Evolutionary conservation across 768 basidiomycete genomes (phyloP).

Genomic region (Termitomyces sp.): DNA sequence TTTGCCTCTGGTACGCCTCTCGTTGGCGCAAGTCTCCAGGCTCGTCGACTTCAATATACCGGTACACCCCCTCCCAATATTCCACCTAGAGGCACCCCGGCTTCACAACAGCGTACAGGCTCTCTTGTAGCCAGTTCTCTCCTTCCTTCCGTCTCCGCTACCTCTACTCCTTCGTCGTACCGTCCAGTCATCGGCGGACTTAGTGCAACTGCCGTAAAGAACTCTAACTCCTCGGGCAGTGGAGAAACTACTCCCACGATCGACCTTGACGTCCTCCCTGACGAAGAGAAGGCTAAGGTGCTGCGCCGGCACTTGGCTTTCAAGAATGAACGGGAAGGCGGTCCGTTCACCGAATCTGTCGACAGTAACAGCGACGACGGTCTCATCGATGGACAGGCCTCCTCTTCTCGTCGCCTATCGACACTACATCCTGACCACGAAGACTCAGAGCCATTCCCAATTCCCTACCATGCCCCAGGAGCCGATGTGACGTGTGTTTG

Average conservation of each 20-base stretch:
- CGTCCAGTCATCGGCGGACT: slow-evolving; percentile 29
- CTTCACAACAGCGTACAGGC: background rate
- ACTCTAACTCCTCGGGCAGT: too few species aligned
- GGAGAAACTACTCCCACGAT: slow-evolving; percentile 26
- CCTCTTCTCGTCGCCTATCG: slow-evolving; percentile 25
- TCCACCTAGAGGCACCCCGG: slow-evolving; percentile 33
- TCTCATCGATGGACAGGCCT: slow-evolving; percentile 20
- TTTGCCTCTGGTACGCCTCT: slow-evolving; percentile 27
- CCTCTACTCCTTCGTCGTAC: slow-evolving; percentile 11
- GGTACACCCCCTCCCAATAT: slow-evolving; percentile 57
- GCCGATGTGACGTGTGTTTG: slow-evolving; percentile 87
- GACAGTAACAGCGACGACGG: slow-evolving; percentile 26
- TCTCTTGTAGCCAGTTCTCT: background rate
- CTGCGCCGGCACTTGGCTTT: slow-evolving; percentile 78
- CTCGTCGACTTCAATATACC: slow-evolving; percentile 61
- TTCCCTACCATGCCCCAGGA: slow-evolving; percentile 83
- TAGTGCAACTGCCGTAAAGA: slow-evolving; percentile 24
- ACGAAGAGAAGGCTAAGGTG: slow-evolving; percentile 82
- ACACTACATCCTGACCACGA: slow-evolving; percentile 32
- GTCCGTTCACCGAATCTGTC: slow-evolving; percentile 20
- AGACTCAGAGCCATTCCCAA: slow-evolving; percentile 74
- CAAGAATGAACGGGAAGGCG: slow-evolving; percentile 55
- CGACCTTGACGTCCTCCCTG: slow-evolving; percentile 61
- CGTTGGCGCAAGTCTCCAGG: slow-evolving; percentile 57
- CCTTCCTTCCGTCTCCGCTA: background rate